Base-by-base conservation (phyloP, 2,329 filamentous ascomycete species). In the Cercospora janseana region DNA sequence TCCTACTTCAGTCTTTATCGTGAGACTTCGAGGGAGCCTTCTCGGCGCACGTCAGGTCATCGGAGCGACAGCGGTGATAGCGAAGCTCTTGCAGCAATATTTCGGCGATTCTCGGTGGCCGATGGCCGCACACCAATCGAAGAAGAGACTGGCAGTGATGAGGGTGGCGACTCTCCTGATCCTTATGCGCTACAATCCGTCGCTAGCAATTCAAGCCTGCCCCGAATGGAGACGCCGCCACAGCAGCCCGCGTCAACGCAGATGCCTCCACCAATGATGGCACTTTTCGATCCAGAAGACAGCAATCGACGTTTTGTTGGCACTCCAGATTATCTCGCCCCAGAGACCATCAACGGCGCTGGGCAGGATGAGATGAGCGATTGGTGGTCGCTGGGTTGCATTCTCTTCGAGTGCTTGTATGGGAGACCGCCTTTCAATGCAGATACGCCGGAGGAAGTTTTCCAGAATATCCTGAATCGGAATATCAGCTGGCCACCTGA, bases 321-420 rank as follows among this genome's bases (percentile, higher is more conserved):
- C 24, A 98, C 93, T 0, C 93, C 93, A 0, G 93, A 98, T 69
- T 98, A 98, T 66, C 79, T 98, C 10, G 93, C 93, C 0, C 93
- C 93, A 0, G 94, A 98, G 67, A 98, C 94, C 0, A 95, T 98
- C 65, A 91, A 89, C 58, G 93, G 94, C 42, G 84, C 90, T 59
- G 90, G 92, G 1, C 93, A 98, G 69, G 93, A 98, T 64, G 92
- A 97, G 69, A 93, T 92, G 60, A 97, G 93, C 66, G 93, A 98
- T 82, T 98, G 93, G 93, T 98, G 93, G 93, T 97, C 93, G 16
- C 79, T 98, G n/a, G 93, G 93, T 1, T 98, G 94, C 68, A 97
- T 98, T 61, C 75, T 97, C 70, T 98, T 96, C 63, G 93, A 98
- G 64, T 96, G 95, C 59, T 74, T 98, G 2, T 97, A 88, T 64